Evolutionary conservation across 257 asterid species (phyloP).

Genomic region (Nicotiana attenuata): DNA sequence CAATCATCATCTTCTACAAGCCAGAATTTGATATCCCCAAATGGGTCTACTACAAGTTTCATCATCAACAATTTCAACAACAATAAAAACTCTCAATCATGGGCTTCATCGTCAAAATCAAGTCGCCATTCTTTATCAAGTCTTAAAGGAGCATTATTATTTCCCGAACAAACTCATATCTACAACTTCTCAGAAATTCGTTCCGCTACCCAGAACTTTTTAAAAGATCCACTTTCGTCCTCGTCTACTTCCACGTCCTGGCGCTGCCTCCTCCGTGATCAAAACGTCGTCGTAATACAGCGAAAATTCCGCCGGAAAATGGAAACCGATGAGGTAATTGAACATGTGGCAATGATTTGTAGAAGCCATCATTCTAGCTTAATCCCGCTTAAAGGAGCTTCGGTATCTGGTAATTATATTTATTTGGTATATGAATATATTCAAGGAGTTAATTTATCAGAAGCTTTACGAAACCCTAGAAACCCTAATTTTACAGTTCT

Average conservation of each 20-base stretch:
- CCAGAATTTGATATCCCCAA: constrained; percentile 38
- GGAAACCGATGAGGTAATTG: constrained; percentile 47
- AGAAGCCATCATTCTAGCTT: constrained; percentile 79
- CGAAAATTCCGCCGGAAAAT: constrained; percentile 65
- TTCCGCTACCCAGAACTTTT: constrained; percentile 57
- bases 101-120: constrained; percentile 30
- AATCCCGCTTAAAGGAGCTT: constrained; percentile 63
- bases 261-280: constrained; percentile 56
- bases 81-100: constrained; percentile 29
- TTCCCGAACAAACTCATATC: constrained; percentile 50
- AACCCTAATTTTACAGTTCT: constrained; percentile 70
- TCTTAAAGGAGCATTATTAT: constrained; percentile 38
- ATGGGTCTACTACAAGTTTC: constrained; percentile 56
- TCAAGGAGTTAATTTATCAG: constrained; percentile 54
- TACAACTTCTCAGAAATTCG: constrained; percentile 54
- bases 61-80: constrained; percentile 12
- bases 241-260: constrained; percentile 69
- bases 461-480: constrained; percentile 52
- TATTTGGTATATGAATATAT: constrained; percentile 69
- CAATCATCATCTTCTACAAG: constrained; percentile 22
- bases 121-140: constrained; percentile 32
- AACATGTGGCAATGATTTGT: constrained; percentile 55
- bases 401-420: constrained; percentile 54
- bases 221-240: constrained; percentile 37
- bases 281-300: constrained; percentile 44